Base-by-base conservation (phyloP, 768 basidiomycete species). In the Rhodocollybia butyracea region DNA sequence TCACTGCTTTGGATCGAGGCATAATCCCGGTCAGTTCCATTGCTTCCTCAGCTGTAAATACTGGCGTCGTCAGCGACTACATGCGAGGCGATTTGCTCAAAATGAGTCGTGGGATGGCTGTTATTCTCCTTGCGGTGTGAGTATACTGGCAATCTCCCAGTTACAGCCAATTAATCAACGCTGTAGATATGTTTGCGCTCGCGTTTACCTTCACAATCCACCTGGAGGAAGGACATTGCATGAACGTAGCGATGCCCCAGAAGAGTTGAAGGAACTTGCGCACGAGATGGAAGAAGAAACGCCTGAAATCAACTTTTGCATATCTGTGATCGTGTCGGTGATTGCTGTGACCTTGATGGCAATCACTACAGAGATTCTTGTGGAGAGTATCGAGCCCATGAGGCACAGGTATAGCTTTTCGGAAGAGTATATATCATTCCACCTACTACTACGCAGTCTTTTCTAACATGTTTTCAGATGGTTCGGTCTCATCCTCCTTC, bases 401-500 rank as follows among this genome's bases (percentile, higher is more conserved):
- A 53, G 29, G 29, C 7, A 24, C 8, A 38, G 21, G 13, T 62
- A 57, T 6, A 56, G 57, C 13, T 74, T 79, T 51, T 62, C 68
- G 24, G 62, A 72, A 57, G 78, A 79, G 73, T 77, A 55, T 50
- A 73, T 47, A 13, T 22, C 36, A 15, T 54, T 19, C 19, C 10
- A 19, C 27, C 11, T 19, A 57, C 24, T 22, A 21, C 41, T 43
- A 2, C 2, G 36, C 30, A 6, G 21, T 27, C n/a, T 46, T 10
- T 13, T 34, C 2, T 30, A 29, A 39, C 17, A 36, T 45, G 4
- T 27, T 36, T 2, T 57, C 43, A 76, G 74, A 53, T 78, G 73
- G 74, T 79, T 79, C 57, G 78, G 78, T n/a, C 66, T 80, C 51
- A 65, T 80, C 56, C 67, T 80, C 19, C 70, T 80, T 21, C 78